Evolutionary conservation across 148 eudicot genomes (phyloP).

Genomic region (Selenicereus undatus): DNA sequence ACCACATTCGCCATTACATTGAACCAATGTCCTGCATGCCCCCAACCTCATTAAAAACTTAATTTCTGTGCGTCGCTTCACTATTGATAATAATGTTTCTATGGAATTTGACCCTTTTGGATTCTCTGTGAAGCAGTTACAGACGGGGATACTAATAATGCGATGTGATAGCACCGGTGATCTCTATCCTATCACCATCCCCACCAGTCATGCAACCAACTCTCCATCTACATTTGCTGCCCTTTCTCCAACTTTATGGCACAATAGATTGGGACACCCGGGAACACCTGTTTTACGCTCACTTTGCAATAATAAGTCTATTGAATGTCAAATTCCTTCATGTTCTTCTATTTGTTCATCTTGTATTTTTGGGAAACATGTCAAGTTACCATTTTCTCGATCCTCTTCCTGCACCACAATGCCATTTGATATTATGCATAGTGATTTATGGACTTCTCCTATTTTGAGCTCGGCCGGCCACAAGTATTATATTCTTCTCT

Average conservation of each 20-base stretch:
- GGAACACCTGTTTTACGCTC: neutral
- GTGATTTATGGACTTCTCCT: neutral
- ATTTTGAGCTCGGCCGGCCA: neutral
- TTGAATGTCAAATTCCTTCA: neutral
- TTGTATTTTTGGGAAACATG: neutral
- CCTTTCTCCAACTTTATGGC: neutral
- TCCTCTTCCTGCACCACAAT: neutral
- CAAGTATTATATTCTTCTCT: neutral
- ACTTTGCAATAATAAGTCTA: neutral
- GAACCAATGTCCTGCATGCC: neutral
- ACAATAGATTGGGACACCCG: neutral
- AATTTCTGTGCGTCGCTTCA: neutral
- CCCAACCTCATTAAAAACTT: neutral
- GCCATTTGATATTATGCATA: neutral
- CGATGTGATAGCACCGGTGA: neutral
- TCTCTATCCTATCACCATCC: neutral
- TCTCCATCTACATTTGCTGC: conserved; percentile 1
- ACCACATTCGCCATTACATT: neutral
- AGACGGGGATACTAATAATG: neutral
- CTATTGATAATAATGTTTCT: conserved; percentile 1
- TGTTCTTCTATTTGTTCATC: neutral
- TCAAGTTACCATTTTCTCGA: neutral
- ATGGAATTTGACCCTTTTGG: conserved; percentile 1
- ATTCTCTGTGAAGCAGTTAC: neutral
- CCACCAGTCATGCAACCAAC: neutral